Percentiles rank a stretch among this genome's conserved stretches.
These are phyloP conservation scores for Nidularia sp. DNA, from an alignment of 768 basidiomycete species.

Conservation along the genomic window DNA sequence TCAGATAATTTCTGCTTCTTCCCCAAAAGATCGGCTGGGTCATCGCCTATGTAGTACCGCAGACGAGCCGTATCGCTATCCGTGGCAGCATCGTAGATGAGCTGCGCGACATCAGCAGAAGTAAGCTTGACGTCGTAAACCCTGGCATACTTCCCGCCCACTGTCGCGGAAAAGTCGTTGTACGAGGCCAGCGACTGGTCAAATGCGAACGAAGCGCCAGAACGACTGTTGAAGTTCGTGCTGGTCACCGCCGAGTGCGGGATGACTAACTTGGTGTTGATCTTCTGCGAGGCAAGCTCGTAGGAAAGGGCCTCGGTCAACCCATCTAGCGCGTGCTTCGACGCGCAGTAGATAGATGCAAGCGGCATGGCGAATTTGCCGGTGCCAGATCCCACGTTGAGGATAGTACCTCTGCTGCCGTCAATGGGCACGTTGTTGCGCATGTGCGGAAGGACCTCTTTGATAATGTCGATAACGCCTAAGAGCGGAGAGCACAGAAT, in stretches of 20 bases:
- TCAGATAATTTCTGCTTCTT: background rate
- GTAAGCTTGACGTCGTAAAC: background rate
- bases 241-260: background rate
- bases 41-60: background rate
- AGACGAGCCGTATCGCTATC: background rate
- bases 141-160: background rate
- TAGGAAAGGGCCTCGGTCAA: background rate
- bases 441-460: background rate
- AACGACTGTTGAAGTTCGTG: background rate
- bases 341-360: background rate
- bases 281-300: background rate
- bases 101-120: background rate
- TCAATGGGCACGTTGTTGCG: background rate
- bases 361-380: background rate
- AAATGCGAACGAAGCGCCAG: background rate
- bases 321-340: background rate
- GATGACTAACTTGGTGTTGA: background rate
- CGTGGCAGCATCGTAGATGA: background rate
- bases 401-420: background rate
- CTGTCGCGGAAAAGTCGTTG: background rate
- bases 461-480: background rate
- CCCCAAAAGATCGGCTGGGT: background rate
- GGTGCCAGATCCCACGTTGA: background rate
- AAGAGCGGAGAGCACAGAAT: background rate
- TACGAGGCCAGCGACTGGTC: background rate